phyloP scores from a whole-genome alignment of 2,329 filamentous ascomycete species.

The Purpureocillium takamizusanense region DNA sequence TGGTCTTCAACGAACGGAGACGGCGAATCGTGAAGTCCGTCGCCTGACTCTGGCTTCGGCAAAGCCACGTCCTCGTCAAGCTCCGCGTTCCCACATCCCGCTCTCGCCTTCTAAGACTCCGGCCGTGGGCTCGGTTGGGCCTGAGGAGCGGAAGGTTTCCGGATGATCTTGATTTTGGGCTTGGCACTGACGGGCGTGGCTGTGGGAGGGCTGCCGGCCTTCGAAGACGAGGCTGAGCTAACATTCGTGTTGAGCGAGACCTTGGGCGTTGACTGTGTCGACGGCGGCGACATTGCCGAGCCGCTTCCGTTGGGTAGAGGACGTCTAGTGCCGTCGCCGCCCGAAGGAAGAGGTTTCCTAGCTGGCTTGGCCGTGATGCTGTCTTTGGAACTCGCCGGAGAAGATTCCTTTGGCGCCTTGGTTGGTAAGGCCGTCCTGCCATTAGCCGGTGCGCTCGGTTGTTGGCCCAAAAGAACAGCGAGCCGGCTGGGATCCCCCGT shows the following conservation, averaged over 20 bases:
- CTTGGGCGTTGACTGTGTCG: slow-evolving; percentile 15
- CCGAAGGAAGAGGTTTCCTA: slow-evolving; percentile 25
- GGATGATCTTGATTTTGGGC: slow-evolving; percentile 28
- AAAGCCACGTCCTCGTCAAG: too few relatives aligned
- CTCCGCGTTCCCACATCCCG: neutral
- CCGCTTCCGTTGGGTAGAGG: slow-evolving; percentile 20
- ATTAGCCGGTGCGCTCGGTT: slow-evolving; percentile 10
- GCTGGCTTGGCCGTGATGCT: slow-evolving; percentile 23
- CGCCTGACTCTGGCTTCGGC: too few relatives aligned
- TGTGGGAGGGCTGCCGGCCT: slow-evolving; percentile 13
- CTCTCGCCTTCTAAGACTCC: slow-evolving; percentile 9
- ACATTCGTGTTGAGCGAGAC: slow-evolving; percentile 13
- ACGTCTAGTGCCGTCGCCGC: slow-evolving; percentile 16
- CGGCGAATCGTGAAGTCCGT: too few relatives aligned
- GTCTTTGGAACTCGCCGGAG: slow-evolving; percentile 15
- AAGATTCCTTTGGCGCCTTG: slow-evolving; percentile 15
- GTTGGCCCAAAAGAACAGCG: slow-evolving; percentile 22
- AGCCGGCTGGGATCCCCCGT: slow-evolving; percentile 24
- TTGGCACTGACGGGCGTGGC: slow-evolving; percentile 15
- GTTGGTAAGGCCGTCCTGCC: slow-evolving; percentile 24
- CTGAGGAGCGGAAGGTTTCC: slow-evolving; percentile 21
- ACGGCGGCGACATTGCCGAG: slow-evolving; percentile 12
- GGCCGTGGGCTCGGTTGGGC: slow-evolving; percentile 10
- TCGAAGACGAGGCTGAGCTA: slow-evolving; percentile 12
- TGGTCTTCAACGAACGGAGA: too few relatives aligned